Conservation (phyloP, 768 basidiomycete species). For the Podaxis mareebaensis region DNA sequence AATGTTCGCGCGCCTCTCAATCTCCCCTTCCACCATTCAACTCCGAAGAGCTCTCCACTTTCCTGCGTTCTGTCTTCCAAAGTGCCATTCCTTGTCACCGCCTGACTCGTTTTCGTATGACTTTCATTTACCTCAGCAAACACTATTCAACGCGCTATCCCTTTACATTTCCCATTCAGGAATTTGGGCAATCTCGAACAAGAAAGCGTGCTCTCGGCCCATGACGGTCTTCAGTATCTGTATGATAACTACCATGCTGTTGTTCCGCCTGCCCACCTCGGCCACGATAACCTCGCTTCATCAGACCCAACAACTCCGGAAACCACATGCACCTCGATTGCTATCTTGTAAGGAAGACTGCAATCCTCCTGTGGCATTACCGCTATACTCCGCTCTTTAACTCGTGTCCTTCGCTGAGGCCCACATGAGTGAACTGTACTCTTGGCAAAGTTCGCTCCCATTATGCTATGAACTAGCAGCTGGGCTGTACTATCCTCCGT, state of each 20-base stretch:
- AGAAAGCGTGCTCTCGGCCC: constrained; percentile 16
- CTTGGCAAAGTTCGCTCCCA: background rate
- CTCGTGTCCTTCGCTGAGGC: background rate
- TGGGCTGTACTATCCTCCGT: background rate
- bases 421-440: background rate
- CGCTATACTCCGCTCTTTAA: background rate
- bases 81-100: too few species aligned
- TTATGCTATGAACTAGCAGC: background rate
- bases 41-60: background rate
- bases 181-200: constrained; percentile 21
- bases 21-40: background rate
- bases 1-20: background rate
- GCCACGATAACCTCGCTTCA: too few species aligned
- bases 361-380: background rate
- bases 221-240: constrained; percentile 15
- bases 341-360: background rate
- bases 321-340: too few species aligned
- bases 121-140: constrained; percentile 16
- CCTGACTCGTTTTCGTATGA: background rate
- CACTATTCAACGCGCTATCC: constrained; percentile 15
- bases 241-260: constrained; percentile 44
- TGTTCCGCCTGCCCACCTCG: constrained; percentile 19
- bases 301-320: too few species aligned
- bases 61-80: background rate
- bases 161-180: constrained; percentile 15